A percentile compares a stretch with the other conserved stretches of the same genome.
Evolutionary conservation across 2,329 filamentous ascomycete genomes (phyloP).

Genomic region (Pseudonectria buxi): DNA sequence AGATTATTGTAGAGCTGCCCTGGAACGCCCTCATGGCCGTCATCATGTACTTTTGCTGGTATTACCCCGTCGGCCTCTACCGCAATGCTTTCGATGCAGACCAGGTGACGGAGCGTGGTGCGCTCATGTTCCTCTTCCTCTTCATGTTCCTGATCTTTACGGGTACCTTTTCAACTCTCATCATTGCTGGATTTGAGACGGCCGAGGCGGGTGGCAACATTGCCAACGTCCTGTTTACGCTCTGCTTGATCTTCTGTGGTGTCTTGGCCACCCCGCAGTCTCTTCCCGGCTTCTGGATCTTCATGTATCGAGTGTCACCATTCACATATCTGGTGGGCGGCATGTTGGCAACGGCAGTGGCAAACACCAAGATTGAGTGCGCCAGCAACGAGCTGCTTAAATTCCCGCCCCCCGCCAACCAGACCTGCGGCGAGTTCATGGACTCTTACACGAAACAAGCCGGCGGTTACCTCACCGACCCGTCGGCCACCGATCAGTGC

Average conservation of each 20-base stretch:
- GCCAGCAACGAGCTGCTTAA: conserved; percentile 61
- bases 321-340: conserved; percentile 76
- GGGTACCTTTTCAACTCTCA: conserved; percentile 71
- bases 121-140: conserved; percentile 71
- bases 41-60: conserved; percentile 76
- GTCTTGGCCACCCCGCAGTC: conserved; percentile 34
- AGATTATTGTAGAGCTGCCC: conserved; percentile 77
- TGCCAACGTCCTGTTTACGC: conserved; percentile 58
- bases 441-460: conserved; percentile 36
- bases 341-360: conserved; percentile 64
- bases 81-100: conserved; percentile 57
- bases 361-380: conserved; percentile 60
- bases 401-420: conserved; percentile 52
- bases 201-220: conserved; percentile 62
- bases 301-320: conserved; percentile 64
- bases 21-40: conserved; percentile 73
- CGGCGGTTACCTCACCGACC: conserved; percentile 51
- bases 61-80: conserved; percentile 78
- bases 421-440: conserved; percentile 58
- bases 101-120: conserved; percentile 61
- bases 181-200: conserved; percentile 61
- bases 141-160: conserved; percentile 72
- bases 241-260: conserved; percentile 41
- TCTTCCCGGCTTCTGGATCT: conserved; percentile 45
- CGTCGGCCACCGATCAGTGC: conserved; percentile 43